Evolutionary conservation across 805 yeast species (phyloP), one percentile per base, ranked within the genome.

Genomic region (Debaryomyces maramus): DNA sequence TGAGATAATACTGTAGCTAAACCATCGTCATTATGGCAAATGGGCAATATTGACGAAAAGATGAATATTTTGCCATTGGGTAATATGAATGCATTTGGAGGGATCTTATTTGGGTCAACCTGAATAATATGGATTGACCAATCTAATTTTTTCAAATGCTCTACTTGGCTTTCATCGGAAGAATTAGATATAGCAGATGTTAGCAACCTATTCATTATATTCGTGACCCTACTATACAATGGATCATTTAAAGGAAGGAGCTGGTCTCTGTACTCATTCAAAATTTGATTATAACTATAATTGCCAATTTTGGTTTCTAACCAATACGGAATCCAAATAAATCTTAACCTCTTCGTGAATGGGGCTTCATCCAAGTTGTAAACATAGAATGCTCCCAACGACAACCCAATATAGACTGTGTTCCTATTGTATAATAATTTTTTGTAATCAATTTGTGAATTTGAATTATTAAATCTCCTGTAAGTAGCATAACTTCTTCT

Each of bases 61-160:
- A 93, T 89, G 63, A 93, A 93, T 31, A 93, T 96, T 60, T 90
- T 90, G 5, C 99, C 99, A 45, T 93, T 91, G 15, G 98, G 98
- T 24, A 93, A 70, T 14, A 93, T 96, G 64, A 93, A 91, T 1
- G 99, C 99, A 64, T 93, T 93, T 3, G 99, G 98, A 11, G 95
- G 90, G n/a, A 73, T 73, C 23, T 63, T 63, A 2, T 84, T 79
- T 41, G 80, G 83, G 46, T 83, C 77, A 15, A 88, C 83, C 32
- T 56, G 51, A 32, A 70, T 53, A 16, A 93, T 85, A 56, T 88
- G 88, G 20, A 93, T 78, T 47, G 77, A 69, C 98, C 99, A 93
- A 30, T 82, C 72, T 47, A 49, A 67, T 59, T 47, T 55, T 51
- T 57, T 65, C 59, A 58, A 60, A 53, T 53, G 72, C 32, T 39